phyloP scores from a whole-genome alignment of 2,329 filamentous ascomycete genomes.

The Ascochyta rabiei region DNA sequence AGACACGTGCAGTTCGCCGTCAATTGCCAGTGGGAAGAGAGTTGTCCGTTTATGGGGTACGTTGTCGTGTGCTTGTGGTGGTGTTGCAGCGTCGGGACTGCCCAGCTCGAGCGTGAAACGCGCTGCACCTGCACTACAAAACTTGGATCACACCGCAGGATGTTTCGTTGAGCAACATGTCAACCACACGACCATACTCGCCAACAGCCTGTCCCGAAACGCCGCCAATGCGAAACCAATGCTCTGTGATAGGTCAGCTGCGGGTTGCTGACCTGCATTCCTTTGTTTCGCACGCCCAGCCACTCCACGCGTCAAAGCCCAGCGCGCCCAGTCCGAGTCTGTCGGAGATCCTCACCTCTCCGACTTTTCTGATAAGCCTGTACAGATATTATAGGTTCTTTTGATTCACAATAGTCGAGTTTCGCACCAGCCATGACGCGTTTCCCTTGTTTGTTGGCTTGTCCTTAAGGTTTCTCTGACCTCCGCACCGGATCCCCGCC shows the following conservation, averaged over 20 bases:
- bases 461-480: slow-evolving; percentile 24
- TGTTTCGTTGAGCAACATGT: slow-evolving; percentile 3
- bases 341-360: slow-evolving; percentile 3
- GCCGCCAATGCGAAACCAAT: slow-evolving; percentile 10
- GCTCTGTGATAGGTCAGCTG: slow-evolving; percentile 15
- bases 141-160: slow-evolving; percentile 2
- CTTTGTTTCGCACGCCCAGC: slow-evolving; percentile 24
- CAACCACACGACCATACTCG: background rate
- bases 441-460: slow-evolving; percentile 25
- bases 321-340: slow-evolving; percentile 12
- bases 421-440: slow-evolving; percentile 36
- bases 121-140: background rate
- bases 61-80: background rate
- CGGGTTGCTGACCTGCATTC: slow-evolving; percentile 4
- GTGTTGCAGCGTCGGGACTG: background rate
- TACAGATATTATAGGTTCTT: slow-evolving; percentile 10
- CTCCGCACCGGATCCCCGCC: slow-evolving; percentile 32
- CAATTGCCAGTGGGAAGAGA: no score
- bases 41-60: background rate
- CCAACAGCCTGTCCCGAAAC: background rate
- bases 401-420: slow-evolving; percentile 17
- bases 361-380: slow-evolving; percentile 21
- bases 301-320: slow-evolving; percentile 28
- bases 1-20: no score
- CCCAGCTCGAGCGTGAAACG: slow-evolving; percentile 3